phyloP scores from a whole-genome alignment of 371 early-diverging fungal genomes.

The Apophysomyces ossiformis region DNA sequence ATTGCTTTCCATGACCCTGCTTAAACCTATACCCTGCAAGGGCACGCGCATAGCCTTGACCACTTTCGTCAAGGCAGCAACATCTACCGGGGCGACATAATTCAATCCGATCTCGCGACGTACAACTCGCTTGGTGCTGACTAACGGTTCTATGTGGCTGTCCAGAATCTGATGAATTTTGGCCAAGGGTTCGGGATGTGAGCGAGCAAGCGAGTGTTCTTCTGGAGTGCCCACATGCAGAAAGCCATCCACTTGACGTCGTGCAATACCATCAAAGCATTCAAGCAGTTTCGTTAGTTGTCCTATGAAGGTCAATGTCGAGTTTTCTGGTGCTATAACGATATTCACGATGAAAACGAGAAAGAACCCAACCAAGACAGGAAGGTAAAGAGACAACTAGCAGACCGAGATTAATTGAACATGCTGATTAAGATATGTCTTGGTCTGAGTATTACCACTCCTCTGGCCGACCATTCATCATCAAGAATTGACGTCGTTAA shows the following conservation, averaged over 20 bases:
- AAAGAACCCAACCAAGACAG: constrained; percentile 38
- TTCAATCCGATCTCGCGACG: constrained; percentile 46
- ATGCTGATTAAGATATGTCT: not conserved
- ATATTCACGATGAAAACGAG: constrained; percentile 36
- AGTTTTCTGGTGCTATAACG: constrained; percentile 44
- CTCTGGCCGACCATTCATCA: constrained; percentile 26
- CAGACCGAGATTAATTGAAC: not conserved
- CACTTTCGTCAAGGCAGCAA: constrained; percentile 42
- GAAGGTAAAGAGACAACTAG: constrained; percentile 24
- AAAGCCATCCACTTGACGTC: constrained; percentile 37
- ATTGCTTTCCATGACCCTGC: constrained; percentile 48
- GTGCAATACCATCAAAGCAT: constrained; percentile 35
- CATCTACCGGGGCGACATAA: constrained; percentile 41
- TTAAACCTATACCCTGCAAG: constrained; percentile 39
- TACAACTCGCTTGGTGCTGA: constrained; percentile 41
- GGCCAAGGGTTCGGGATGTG: constrained; percentile 25
- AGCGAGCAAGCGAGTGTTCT: constrained; percentile 8
- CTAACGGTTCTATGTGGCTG: constrained; percentile 21
- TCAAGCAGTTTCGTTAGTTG: constrained; percentile 37
- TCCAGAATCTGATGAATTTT: constrained; percentile 34
- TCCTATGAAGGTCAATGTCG: constrained; percentile 40
- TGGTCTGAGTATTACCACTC: constrained; percentile 31
- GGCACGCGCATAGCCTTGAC: constrained; percentile 42
- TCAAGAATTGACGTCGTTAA: constrained; percentile 38
- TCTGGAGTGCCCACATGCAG: constrained; percentile 13